A percentile compares a stretch with the other conserved stretches of the same genome.
These are phyloP conservation scores for Phytophthora tentaculata DNA, from an alignment of 352 stramenopile species.

Conservation along the genomic window DNA sequence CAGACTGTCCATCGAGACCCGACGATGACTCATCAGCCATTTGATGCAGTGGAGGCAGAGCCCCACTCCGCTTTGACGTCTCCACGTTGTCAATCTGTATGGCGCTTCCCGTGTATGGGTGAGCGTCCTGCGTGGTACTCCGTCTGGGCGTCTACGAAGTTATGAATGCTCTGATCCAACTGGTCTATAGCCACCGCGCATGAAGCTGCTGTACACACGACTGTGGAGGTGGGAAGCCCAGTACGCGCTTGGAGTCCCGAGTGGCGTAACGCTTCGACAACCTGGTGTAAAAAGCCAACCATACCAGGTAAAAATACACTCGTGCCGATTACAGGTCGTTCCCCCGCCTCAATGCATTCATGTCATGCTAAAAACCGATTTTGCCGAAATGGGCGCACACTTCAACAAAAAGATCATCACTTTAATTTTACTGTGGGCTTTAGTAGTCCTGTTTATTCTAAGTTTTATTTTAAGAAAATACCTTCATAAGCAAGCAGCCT, in stretches of 20 bases:
- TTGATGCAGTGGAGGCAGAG: slow-evolving; percentile 28
- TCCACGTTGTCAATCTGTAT: slow-evolving; percentile 17
- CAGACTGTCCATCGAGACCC: slow-evolving; percentile 10
- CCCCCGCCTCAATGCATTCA: too few species aligned
- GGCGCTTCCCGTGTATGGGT: slow-evolving; percentile 8
- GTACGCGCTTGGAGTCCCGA: neutral
- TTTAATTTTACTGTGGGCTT: too few species aligned
- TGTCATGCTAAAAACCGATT: neutral
- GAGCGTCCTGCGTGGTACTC: neutral
- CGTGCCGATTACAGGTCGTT: neutral
- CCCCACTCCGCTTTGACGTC: slow-evolving; percentile 7
- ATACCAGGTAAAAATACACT: slow-evolving; percentile 24
- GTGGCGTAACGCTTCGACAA: slow-evolving; percentile 7
- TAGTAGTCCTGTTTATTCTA: too few species aligned
- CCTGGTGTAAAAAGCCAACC: slow-evolving; percentile 18
- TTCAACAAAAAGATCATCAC: slow-evolving; percentile 37
- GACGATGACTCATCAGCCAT: slow-evolving; percentile 24
- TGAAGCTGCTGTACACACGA: slow-evolving; percentile 24
- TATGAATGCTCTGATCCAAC: slow-evolving; percentile 9
- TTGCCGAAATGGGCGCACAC: neutral
- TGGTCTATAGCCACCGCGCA: slow-evolving; percentile 20
- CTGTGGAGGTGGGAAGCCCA: slow-evolving; percentile 1
- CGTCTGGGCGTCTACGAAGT: slow-evolving; percentile 5
- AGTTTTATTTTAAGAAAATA: neutral
- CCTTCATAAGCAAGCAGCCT: neutral